Conservation (phyloP, 2,329 filamentous ascomycete genomes). For the Botrytis cinerea region DNA sequence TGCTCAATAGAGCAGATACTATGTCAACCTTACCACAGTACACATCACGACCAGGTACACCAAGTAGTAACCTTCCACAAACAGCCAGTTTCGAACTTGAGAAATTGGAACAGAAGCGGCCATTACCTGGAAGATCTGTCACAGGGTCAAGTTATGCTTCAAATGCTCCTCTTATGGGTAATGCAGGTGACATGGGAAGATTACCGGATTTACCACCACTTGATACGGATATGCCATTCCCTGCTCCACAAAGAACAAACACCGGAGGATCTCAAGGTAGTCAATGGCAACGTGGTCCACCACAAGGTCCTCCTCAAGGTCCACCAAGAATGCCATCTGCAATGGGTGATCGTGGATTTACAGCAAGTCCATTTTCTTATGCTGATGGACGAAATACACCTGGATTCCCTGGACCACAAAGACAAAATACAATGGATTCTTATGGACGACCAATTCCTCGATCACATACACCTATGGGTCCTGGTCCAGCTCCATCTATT, state of each 20-base stretch:
- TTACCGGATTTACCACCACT: constrained; percentile 37
- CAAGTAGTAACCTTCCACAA: constrained; percentile 42
- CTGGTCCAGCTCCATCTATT: constrained; percentile 35
- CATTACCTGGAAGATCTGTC: constrained; percentile 48
- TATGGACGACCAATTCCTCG: constrained; percentile 37
- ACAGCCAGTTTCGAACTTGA: constrained; percentile 54
- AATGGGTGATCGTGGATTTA: constrained; percentile 38
- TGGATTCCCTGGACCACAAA: constrained; percentile 11
- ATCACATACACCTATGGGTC: constrained; percentile 35
- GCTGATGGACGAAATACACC: constrained; percentile 27
- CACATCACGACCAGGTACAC: constrained; percentile 59
- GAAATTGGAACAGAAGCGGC: constrained; percentile 54
- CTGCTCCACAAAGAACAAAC: constrained; percentile 36
- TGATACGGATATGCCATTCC: constrained; percentile 32
- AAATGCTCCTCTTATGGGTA: constrained; percentile 61
- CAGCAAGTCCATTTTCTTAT: constrained; percentile 39
- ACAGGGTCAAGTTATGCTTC: constrained; percentile 64
- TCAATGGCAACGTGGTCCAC: constrained; percentile 35
- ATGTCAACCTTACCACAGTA: constrained; percentile 64
- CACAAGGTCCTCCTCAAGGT: constrained; percentile 12
- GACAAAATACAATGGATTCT: constrained; percentile 30
- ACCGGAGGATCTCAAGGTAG: constrained; percentile 35
- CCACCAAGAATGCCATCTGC: constrained; percentile 39
- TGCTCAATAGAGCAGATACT: constrained; percentile 60
- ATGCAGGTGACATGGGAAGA: constrained; percentile 61